Conservation (phyloP, 169 alveolate genomes). For the Amoebophrya sp. region DNA sequence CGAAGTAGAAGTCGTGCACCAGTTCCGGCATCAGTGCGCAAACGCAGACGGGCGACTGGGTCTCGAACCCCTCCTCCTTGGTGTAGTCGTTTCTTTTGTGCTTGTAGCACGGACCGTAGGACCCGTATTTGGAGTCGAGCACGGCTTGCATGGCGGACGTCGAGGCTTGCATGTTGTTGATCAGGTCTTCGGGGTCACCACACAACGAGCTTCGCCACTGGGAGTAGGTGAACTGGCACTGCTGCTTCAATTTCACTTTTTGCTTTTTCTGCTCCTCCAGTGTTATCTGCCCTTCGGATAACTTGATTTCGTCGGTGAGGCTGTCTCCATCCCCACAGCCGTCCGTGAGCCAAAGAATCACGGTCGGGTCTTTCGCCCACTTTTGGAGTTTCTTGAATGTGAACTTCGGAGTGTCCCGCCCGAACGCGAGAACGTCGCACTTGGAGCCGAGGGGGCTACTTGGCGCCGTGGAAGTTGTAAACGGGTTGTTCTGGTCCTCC, state of each 20-base stretch:
- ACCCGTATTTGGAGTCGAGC: neutral
- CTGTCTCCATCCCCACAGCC: neutral
- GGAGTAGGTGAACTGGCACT: neutral
- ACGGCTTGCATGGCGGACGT: neutral
- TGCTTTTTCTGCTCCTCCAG: too few relatives aligned
- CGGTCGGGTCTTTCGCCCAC: neutral
- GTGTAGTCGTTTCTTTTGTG: neutral
- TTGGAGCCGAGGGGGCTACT: too few relatives aligned
- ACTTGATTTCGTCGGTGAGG: neutral
- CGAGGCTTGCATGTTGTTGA: neutral
- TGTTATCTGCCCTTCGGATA: too few relatives aligned
- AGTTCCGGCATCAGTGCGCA: neutral
- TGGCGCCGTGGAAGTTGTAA: too few relatives aligned
- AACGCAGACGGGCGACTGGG: neutral
- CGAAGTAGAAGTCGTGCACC: slow-evolving; percentile 1
- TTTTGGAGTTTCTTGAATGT: neutral
- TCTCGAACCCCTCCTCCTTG: neutral
- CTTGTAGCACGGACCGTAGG: neutral
- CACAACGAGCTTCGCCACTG: neutral
- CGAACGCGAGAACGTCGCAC: neutral
- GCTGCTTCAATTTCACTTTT: slow-evolving; percentile 9
- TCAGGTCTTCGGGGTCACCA: slow-evolving; percentile 7
- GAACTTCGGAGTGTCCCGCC: neutral
- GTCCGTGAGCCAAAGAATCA: neutral
- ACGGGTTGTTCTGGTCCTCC: too few relatives aligned